These are phyloP conservation scores for Ogataea saltuana DNA, from an alignment of 805 yeast species.

Conservation along the genomic window DNA sequence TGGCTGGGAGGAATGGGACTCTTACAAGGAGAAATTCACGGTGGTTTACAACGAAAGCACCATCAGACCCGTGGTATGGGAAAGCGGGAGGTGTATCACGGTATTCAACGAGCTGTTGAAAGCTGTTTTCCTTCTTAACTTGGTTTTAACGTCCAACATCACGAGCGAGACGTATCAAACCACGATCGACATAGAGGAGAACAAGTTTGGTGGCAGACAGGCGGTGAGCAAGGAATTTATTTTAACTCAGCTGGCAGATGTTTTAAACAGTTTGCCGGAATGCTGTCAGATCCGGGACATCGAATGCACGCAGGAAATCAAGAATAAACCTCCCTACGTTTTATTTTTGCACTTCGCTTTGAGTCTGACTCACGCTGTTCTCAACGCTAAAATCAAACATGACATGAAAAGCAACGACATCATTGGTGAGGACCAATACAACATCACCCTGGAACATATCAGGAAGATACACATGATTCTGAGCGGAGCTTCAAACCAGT, in stretches of 20 bases:
- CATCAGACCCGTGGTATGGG: constrained; percentile 7
- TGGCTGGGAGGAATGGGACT: constrained; percentile 10
- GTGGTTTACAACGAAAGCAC: constrained; percentile 1
- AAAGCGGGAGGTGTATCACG: constrained; percentile 6
- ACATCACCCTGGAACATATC: not conserved
- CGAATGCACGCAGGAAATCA: constrained; percentile 1
- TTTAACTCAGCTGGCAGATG: not conserved
- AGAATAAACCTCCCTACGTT: constrained; percentile 7
- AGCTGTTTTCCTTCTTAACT: constrained; percentile 1
- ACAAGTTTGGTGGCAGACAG: not conserved
- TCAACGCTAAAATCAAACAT: constrained; percentile 5
- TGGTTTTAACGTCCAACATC: constrained; percentile 6
- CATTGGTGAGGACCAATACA: constrained; percentile 8
- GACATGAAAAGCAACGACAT: constrained; percentile 7
- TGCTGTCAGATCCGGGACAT: constrained; percentile 3
- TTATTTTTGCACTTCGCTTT: constrained; percentile 3
- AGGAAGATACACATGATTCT: not conserved
- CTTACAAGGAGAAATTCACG: constrained; percentile 8
- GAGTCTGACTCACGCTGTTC: constrained; percentile 3
- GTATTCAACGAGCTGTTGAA: constrained; percentile 7
- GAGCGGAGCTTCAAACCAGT: constrained; percentile 1
- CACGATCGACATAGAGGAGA: constrained; percentile 1
- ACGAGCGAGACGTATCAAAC: constrained; percentile 6
- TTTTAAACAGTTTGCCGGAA: not conserved
- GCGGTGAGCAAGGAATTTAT: constrained; percentile 7